A percentile compares a stretch with the other conserved stretches of the same genome.
Evolutionary conservation across 208 protist species (phyloP).

Genomic region (Naegleria fowleri): DNA sequence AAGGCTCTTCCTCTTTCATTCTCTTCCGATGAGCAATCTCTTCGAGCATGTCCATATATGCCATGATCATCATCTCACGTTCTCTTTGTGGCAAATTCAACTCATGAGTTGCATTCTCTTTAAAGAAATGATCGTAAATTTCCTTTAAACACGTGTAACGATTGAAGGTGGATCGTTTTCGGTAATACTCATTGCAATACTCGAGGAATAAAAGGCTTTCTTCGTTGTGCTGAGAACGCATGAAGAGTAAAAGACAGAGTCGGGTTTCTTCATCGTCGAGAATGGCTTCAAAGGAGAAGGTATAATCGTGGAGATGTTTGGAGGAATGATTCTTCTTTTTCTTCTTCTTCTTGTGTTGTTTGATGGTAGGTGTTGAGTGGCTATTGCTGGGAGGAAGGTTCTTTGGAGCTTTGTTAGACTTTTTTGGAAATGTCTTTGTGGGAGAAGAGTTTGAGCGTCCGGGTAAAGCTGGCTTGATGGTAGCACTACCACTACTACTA

Average conservation of each 20-base stretch:
- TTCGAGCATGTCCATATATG: not conserved
- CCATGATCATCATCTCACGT: not conserved
- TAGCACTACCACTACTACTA: no score
- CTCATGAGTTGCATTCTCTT: not conserved
- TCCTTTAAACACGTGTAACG: not conserved
- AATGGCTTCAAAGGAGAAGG: not conserved
- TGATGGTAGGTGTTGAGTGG: no score
- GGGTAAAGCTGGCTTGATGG: no score
- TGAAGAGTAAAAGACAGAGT: not conserved
- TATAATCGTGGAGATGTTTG: not conserved
- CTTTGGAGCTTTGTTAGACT: no score
- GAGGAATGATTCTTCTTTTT: no score
- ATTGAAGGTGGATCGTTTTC: not conserved
- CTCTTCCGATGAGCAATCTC: not conserved
- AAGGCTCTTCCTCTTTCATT: not conserved
- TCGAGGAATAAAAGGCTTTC: not conserved
- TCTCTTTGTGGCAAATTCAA: not conserved
- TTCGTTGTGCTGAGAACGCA: not conserved
- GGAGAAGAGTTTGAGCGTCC: no score
- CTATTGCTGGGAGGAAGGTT: no score
- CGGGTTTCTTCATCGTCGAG: not conserved
- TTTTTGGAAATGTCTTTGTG: no score
- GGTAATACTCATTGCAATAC: not conserved
- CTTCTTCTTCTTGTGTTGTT: no score
- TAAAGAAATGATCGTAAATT: not conserved